Conservation (phyloP, 257 asterid genomes). For the Fraxinus excelsior region DNA sequence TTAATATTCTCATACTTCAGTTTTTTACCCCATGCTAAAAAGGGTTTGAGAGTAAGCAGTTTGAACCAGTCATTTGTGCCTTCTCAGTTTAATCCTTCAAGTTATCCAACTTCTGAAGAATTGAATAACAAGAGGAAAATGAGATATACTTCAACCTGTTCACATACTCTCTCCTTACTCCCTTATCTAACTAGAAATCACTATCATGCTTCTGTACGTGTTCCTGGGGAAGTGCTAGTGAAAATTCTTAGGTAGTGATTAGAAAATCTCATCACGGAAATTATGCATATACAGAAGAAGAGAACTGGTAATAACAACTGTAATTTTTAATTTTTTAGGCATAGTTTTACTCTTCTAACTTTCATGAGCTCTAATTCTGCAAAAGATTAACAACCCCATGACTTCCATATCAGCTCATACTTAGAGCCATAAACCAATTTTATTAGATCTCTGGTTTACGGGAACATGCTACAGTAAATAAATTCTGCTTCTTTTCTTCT, state of each 20-base stretch:
- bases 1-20: neutral
- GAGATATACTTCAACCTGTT: neutral
- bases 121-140: neutral
- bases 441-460: neutral
- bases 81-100: neutral
- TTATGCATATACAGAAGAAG: neutral
- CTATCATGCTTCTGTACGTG: neutral
- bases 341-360: neutral
- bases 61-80: neutral
- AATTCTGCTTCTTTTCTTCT: neutral
- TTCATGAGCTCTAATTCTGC: neutral
- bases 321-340: neutral
- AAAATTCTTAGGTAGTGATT: neutral
- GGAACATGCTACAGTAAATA: neutral
- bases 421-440: neutral
- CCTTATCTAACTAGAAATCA: neutral
- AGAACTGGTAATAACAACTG: neutral
- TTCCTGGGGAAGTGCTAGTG: neutral
- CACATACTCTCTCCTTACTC: neutral
- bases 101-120: neutral
- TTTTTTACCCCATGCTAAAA: neutral
- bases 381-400: neutral
- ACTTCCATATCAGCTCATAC: neutral
- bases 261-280: neutral
- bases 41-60: neutral